phyloP scores from a whole-genome alignment of 2,329 filamentous ascomycete genomes.

The Talaromyces sp. region DNA sequence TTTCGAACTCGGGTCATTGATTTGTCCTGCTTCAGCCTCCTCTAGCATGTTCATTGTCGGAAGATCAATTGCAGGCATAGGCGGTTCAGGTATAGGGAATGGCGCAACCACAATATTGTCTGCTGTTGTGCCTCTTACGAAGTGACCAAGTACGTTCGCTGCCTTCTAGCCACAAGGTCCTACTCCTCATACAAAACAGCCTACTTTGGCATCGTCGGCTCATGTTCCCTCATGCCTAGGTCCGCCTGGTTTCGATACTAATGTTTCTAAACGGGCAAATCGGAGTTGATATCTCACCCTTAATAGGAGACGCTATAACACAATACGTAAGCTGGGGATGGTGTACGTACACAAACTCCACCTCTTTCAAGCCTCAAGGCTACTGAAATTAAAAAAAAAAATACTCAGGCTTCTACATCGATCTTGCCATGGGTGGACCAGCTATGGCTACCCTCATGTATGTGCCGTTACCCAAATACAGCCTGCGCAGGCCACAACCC shows the following conservation, averaged over 20 bases:
- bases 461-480: conserved; percentile 28
- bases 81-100: conserved; percentile 25
- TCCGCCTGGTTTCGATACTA: neutral
- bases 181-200: neutral
- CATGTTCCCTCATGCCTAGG: neutral
- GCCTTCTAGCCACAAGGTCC: neutral
- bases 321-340: conserved; percentile 35
- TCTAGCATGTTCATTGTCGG: conserved; percentile 30
- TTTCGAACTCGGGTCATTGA: conserved; percentile 30
- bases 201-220: conserved; percentile 5
- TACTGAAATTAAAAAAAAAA: neutral
- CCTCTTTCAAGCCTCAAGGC: neutral
- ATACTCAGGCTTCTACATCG: conserved; percentile 37
- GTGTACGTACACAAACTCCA: conserved; percentile 28
- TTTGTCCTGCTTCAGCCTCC: conserved; percentile 26
- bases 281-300: conserved; percentile 27
- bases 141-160: conserved; percentile 2
- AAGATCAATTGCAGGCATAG: conserved; percentile 25
- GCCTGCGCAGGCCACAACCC: conserved; percentile 20
- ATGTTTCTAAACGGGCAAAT: conserved; percentile 21
- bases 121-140: neutral
- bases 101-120: conserved; percentile 24
- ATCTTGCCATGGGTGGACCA: conserved; percentile 34
- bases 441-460: conserved; percentile 27
- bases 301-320: conserved; percentile 37